Conservation (phyloP, 441 rosid genomes). For the Syzygium syzygioides region DNA sequence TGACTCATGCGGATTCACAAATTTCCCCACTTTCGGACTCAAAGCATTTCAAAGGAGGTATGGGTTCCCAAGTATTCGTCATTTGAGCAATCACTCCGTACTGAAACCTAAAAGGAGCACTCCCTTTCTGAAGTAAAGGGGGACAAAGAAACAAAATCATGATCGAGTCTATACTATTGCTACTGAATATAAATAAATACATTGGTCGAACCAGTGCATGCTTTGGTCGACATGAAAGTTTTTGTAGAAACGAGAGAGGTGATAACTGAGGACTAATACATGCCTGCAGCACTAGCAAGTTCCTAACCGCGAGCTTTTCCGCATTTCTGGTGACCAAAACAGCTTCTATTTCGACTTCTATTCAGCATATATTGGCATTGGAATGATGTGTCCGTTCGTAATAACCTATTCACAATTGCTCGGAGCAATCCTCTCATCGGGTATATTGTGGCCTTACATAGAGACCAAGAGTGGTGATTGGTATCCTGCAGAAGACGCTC, state of each 20-base stretch:
- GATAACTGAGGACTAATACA: background rate
- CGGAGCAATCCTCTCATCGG: background rate
- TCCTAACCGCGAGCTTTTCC: background rate
- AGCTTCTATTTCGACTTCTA: background rate
- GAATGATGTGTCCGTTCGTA: background rate
- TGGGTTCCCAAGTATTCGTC: background rate
- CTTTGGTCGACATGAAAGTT: background rate
- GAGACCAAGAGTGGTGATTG: background rate
- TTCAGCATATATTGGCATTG: background rate
- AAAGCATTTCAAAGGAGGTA: background rate
- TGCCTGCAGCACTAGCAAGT: background rate
- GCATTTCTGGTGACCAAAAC: background rate
- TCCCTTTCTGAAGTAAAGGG: background rate
- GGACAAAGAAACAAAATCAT: background rate
- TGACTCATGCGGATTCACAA: background rate
- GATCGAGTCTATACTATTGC: background rate
- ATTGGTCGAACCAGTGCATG: background rate
- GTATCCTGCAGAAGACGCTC: background rate
- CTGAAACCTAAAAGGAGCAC: background rate
- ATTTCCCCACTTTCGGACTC: constrained; percentile 1
- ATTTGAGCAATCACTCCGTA: background rate
- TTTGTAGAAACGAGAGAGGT: background rate
- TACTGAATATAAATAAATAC: background rate
- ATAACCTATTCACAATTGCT: background rate
- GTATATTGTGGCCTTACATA: background rate